Conservation (phyloP, 805 yeast genomes). For the Metschnikowia continentalis region DNA sequence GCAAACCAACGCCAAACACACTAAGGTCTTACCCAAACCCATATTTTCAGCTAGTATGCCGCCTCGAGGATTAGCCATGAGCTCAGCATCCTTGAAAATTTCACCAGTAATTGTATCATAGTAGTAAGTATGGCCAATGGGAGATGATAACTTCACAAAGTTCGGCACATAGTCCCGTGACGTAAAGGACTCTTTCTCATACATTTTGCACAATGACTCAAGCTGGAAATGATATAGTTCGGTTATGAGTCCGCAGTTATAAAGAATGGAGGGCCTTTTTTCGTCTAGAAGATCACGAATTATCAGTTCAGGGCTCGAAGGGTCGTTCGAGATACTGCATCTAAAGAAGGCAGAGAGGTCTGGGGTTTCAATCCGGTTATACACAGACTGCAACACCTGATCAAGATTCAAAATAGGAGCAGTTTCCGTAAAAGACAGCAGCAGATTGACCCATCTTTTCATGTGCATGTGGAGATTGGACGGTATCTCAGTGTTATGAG, state of each 20-base stretch:
- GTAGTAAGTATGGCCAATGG: slow-evolving; percentile 23
- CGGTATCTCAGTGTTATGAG: background rate
- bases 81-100: slow-evolving; percentile 36
- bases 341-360: slow-evolving; percentile 2
- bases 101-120: slow-evolving; percentile 31
- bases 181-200: slow-evolving; percentile 44
- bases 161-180: slow-evolving; percentile 33
- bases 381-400: slow-evolving; percentile 9
- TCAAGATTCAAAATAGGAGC: slow-evolving; percentile 18
- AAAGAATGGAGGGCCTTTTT: background rate
- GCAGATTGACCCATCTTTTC: slow-evolving; percentile 10
- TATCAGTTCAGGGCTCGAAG: slow-evolving; percentile 13
- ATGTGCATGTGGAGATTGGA: slow-evolving; percentile 7
- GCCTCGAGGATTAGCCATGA: slow-evolving; percentile 49
- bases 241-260: slow-evolving; percentile 44
- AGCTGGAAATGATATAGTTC: slow-evolving; percentile 54
- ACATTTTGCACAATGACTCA: slow-evolving; percentile 59
- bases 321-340: background rate
- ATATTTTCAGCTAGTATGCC: slow-evolving; percentile 65
- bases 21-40: slow-evolving; percentile 65
- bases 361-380: slow-evolving; percentile 9
- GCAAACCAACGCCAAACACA: slow-evolving; percentile 54
- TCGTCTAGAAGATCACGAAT: slow-evolving; percentile 8
- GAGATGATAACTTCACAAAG: slow-evolving; percentile 23
- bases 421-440: slow-evolving; percentile 4